These are phyloP conservation scores for Penicillium soppii DNA, from an alignment of 495 filamentous ascomycete genomes.

Conservation along the genomic window DNA sequence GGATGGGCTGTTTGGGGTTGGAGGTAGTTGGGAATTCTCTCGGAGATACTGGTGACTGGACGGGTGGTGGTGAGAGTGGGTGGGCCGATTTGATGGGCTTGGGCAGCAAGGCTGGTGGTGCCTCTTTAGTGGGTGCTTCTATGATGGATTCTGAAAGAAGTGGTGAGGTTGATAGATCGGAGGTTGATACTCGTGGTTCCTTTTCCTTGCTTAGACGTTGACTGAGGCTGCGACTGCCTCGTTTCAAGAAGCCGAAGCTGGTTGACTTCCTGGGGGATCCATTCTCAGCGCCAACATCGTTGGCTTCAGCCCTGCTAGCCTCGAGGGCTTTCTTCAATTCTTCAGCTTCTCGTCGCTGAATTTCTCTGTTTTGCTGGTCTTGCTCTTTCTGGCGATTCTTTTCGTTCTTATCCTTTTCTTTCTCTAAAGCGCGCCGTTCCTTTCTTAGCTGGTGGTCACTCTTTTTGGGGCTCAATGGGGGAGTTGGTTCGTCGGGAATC, in stretches of 20 bases:
- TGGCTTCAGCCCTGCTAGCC: conserved; percentile 47
- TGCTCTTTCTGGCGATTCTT: conserved; percentile 65
- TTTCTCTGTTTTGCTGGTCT: conserved; percentile 48
- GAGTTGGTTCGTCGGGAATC: conserved; percentile 33
- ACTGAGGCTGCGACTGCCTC: conserved; percentile 62
- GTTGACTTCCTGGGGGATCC: conserved; percentile 39
- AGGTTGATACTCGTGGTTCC: conserved; percentile 33
- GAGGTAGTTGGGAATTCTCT: conserved; percentile 12
- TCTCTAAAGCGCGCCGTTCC: conserved; percentile 64
- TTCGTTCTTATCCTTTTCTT: conserved; percentile 62
- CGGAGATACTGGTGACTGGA: conserved; percentile 10
- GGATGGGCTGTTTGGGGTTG: conserved; percentile 14
- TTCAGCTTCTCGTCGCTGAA: conserved; percentile 54
- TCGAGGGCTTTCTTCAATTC: conserved; percentile 59
- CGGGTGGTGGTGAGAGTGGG: neutral
- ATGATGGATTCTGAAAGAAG: conserved; percentile 10
- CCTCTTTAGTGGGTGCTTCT: conserved; percentile 17
- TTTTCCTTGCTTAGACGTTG: conserved; percentile 41
- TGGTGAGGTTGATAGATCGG: conserved; percentile 20
- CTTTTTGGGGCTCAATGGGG: conserved; percentile 39
- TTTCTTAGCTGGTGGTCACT: conserved; percentile 52
- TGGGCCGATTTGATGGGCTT: neutral
- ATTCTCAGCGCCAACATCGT: conserved; percentile 33
- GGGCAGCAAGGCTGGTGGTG: neutral
- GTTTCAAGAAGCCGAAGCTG: conserved; percentile 52